Evolutionary conservation across 2,329 filamentous ascomycete species (phyloP).

Genomic region (Hymenoscyphus infarciens): DNA sequence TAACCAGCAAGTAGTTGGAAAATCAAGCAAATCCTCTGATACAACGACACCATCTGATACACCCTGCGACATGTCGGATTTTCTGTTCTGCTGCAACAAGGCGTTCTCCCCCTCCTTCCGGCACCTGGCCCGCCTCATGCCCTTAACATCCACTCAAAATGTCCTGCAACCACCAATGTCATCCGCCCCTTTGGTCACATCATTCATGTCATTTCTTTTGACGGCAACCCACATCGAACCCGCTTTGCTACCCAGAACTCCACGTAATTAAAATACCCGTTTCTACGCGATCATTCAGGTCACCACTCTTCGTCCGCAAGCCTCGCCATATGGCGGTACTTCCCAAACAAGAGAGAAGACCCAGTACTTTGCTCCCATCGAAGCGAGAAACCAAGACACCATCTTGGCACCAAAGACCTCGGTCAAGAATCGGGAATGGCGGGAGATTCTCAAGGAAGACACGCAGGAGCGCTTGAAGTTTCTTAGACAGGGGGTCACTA

Average conservation of each 20-base stretch:
- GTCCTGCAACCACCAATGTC: background rate
- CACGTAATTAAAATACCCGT: background rate
- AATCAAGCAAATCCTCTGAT: background rate
- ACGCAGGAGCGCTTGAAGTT: background rate
- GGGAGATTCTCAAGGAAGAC: background rate
- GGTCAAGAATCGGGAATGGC: background rate
- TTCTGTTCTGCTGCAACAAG: constrained; percentile 16
- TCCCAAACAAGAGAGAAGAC: no score
- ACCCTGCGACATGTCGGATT: background rate
- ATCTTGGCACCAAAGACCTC: constrained; percentile 6
- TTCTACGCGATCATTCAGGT: background rate
- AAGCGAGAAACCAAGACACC: constrained; percentile 2
- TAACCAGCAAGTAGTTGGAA: background rate
- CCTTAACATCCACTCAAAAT: background rate
- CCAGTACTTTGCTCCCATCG: constrained; percentile 14
- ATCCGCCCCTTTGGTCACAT: background rate
- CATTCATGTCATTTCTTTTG: background rate
- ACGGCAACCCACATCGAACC: background rate
- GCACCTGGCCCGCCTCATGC: background rate
- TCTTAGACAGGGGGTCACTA: no score
- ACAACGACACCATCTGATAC: background rate
- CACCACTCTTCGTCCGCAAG: background rate
- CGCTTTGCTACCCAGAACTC: background rate
- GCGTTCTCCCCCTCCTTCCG: constrained; percentile 12
- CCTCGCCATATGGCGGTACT: background rate